Evolutionary conservation across 495 filamentous ascomycete species (phyloP).

Genomic region (Penicillium mononematosum): DNA sequence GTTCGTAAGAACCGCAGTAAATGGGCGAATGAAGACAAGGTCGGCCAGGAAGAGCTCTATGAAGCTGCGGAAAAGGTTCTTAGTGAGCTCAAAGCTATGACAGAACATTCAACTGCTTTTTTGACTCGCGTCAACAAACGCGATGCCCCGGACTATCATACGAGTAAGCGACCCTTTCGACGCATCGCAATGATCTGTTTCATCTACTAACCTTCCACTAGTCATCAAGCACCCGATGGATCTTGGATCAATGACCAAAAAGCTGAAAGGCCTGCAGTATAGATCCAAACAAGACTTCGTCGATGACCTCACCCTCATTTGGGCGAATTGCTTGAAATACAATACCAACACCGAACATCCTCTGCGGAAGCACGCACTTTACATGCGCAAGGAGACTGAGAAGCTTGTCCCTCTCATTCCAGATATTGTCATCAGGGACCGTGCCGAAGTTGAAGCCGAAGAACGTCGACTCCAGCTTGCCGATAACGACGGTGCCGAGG

Average conservation of each 20-base stretch:
- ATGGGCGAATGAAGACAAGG: slow-evolving; percentile 96
- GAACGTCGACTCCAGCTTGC: slow-evolving; percentile 77
- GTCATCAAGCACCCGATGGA: slow-evolving; percentile 99
- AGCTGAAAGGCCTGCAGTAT: slow-evolving; percentile 82
- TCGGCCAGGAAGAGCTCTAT: slow-evolving; percentile 96
- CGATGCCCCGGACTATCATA: slow-evolving; percentile 94
- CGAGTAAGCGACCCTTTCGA: slow-evolving; percentile 53
- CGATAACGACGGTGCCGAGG: slow-evolving; percentile 77
- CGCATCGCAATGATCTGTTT: neutral
- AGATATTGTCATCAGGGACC: slow-evolving; percentile 81
- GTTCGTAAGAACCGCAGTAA: slow-evolving; percentile 97
- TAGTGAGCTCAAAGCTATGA: slow-evolving; percentile 92
- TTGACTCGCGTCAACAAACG: slow-evolving; percentile 90
- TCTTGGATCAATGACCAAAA: slow-evolving; percentile 96
- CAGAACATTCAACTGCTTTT: slow-evolving; percentile 92
- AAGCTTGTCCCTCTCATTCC: slow-evolving; percentile 94
- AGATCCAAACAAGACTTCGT: slow-evolving; percentile 96
- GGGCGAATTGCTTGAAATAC: slow-evolving; percentile 93
- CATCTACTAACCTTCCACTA: slow-evolving; percentile 36
- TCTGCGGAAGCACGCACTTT: slow-evolving; percentile 87
- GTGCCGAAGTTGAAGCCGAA: slow-evolving; percentile 95
- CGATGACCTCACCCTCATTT: slow-evolving; percentile 88
- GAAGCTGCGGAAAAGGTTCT: slow-evolving; percentile 95
- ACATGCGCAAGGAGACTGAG: slow-evolving; percentile 95
- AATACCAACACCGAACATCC: slow-evolving; percentile 87